phyloP scores from a whole-genome alignment of 208 protist species.

The Polymyxa betae region DNA sequence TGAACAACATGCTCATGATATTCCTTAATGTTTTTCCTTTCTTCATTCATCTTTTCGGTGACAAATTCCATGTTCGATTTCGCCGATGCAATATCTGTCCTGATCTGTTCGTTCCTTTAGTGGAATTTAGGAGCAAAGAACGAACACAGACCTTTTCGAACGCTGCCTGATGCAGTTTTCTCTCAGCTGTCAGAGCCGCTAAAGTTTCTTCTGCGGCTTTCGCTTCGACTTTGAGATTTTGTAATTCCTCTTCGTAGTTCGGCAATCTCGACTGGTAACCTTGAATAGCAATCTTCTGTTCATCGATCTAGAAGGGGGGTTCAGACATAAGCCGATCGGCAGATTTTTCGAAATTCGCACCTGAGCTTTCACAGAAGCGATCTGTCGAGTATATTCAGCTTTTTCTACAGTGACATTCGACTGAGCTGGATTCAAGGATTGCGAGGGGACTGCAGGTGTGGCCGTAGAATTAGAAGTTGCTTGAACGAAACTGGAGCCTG shows the following conservation, averaged over 20 bases:
- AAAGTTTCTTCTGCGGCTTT: not conserved
- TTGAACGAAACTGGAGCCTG: no score
- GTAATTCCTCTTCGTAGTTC: slow-evolving; percentile 27
- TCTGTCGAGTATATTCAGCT: not conserved
- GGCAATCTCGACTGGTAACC: not conserved
- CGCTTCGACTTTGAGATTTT: not conserved
- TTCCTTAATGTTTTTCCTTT: not conserved
- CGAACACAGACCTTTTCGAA: not conserved
- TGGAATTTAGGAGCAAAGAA: not conserved
- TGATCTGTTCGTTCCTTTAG: not conserved
- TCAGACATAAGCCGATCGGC: not conserved
- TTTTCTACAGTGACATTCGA: not conserved
- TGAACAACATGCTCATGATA: not conserved
- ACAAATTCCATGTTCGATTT: not conserved
- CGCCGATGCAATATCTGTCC: not conserved
- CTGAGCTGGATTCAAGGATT: not conserved
- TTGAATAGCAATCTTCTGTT: slow-evolving; percentile 31
- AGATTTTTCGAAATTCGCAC: not conserved
- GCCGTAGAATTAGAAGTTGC: not conserved
- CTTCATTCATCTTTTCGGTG: not conserved
- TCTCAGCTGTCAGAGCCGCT: not conserved
- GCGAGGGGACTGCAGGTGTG: not conserved
- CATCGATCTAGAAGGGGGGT: not conserved
- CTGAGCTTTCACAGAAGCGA: not conserved
- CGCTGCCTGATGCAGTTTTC: not conserved